Base-by-base conservation (phyloP, 441 rosid species). In the Melastoma candidum region DNA sequence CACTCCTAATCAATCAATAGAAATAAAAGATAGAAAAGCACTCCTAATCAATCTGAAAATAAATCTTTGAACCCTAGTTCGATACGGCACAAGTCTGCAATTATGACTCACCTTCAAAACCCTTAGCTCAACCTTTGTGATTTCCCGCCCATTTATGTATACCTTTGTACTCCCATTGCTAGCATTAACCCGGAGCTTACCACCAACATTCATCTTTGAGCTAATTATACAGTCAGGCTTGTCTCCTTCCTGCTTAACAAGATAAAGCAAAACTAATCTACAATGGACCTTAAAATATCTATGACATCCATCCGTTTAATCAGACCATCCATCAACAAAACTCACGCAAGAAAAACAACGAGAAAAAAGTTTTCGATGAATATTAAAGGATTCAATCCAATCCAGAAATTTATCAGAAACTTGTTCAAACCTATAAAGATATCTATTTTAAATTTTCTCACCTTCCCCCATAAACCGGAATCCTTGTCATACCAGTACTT, bases 381-480 rank as follows among this genome's bases (percentile, higher is more conserved):
- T 4, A 32, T 32, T 2, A 32, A 32, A 32, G 41, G 41, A 32
- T 32, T 32, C 41, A 14, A 39, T 52, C 14, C 9, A 1, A 13
- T n/a, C 55, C 22, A 1, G 41, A 36, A 32, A 51, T 22, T 5
- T 29, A 51, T 32, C 24, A 9, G 12, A 13, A 12, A 1, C 36
- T 51, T 24, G 41, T 41, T 39, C 22, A 44, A 8, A 4, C 55
- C 14, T 51, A 7, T 1, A 41, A 11, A 13, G 22, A 17, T 17
- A 17, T 17, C 22, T 17, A 17, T n/a, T 24, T 2, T 8, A 14
- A 17, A 48, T 17, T 17, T 26, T 22, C 54, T 66, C 63, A 81
- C 87, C 87, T 76, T 74, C 54, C 83, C 87, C 81, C 81, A 77
- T 3, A 76, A 51, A 2, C 87, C 87, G 7, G 81, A 81, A 54